A percentile compares a stretch with the other conserved stretches of the same genome.
Conservation (phyloP, 2,329 filamentous ascomycete genomes). For the Amylocarpus encephaloides region DNA sequence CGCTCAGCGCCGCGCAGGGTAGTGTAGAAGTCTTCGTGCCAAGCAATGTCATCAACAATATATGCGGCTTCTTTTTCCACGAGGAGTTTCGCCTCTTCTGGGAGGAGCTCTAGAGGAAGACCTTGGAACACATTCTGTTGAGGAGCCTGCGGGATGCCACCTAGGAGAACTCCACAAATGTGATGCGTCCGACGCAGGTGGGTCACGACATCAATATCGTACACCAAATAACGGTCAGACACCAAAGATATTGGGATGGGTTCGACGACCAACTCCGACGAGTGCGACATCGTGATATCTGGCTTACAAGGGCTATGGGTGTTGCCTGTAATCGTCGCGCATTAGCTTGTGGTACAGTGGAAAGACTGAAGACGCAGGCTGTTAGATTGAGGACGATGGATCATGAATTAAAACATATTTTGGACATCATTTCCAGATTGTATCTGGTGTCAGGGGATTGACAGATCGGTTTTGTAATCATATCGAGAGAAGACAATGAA, state of each 20-base stretch:
- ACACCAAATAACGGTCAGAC: constrained; percentile 77
- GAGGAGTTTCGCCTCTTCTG: constrained; percentile 79
- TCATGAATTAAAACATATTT: constrained; percentile 45
- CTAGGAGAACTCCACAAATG: constrained; percentile 79
- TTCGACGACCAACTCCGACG: constrained; percentile 32
- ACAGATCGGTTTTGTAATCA: constrained; percentile 71
- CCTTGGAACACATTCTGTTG: constrained; percentile 94
- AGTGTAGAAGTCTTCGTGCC: constrained; percentile 60
- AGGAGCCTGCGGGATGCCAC: constrained; percentile 83
- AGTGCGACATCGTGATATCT: constrained; percentile 14
- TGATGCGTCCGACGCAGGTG: constrained; percentile 72
- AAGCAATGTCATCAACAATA: constrained; percentile 70
- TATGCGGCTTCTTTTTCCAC: constrained; percentile 71
- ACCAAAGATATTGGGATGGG: constrained; percentile 76
- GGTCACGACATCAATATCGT: constrained; percentile 75
- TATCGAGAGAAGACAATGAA: constrained; percentile 33
- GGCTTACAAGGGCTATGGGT: background rate
- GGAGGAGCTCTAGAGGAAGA: constrained; percentile 80
- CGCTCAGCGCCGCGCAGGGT: constrained; percentile 52
- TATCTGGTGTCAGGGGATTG: constrained; percentile 66
- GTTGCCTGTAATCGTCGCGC: constrained; percentile 3
- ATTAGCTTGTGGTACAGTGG: constrained; percentile 7
- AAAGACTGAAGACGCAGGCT: constrained; percentile 1
- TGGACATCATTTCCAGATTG: constrained; percentile 41
- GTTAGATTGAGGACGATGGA: constrained; percentile 28